Base-by-base conservation (phyloP, 2,329 filamentous ascomycete genomes). In the Epichloe sibirici region DNA sequence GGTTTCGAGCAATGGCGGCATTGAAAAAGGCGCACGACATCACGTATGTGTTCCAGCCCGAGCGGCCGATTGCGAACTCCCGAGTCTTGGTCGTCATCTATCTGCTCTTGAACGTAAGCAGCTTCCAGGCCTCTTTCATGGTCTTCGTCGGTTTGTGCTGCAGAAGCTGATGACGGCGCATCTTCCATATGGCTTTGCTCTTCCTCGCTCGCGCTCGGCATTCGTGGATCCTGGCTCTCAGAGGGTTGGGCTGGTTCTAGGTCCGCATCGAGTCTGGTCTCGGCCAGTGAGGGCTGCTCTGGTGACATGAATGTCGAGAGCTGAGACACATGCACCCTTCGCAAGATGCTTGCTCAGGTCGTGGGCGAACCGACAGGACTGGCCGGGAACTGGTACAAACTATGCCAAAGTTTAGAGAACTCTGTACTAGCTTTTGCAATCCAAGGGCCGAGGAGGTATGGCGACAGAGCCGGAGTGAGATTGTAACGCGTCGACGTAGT, bases 1-100 rank as follows among this genome's bases (percentile, higher is more conserved):
- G 85, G 83, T 44, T 72, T 73, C 3, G 83, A 87, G 66, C 90
- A 95, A 56, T 78, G 71, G 11, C 77, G 77, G 65, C 90, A 96
- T 69, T 94, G 88, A 51, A 93, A 76, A 42, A 93, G 71, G 44
- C 83, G 83, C 56, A 94, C 62, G 17, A 69, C 59, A n/a, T 65
- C 60, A 25, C 66, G 65, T 4, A 64, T 58, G 6, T 56, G 51
- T 34, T 52, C 40, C 8, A 43, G 25, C 1, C 35, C 39, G 9
- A 53, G 57, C 2, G 34, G 42, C n/a, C 48, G 50, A 11, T 48
- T 53, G n/a, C 38, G 44, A 31, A 52, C 17, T 8, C 23, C 31
- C 4, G 15, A 9, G 25, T 50, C 37, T 23, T 40, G n/a, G 15
- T 51, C 44, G 17, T 49, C 40, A 2, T 45, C 23, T n/a, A 34